Evolutionary conservation across 176 grass and related monocot species (phyloP).

Genomic region (Juncus effusus): DNA sequence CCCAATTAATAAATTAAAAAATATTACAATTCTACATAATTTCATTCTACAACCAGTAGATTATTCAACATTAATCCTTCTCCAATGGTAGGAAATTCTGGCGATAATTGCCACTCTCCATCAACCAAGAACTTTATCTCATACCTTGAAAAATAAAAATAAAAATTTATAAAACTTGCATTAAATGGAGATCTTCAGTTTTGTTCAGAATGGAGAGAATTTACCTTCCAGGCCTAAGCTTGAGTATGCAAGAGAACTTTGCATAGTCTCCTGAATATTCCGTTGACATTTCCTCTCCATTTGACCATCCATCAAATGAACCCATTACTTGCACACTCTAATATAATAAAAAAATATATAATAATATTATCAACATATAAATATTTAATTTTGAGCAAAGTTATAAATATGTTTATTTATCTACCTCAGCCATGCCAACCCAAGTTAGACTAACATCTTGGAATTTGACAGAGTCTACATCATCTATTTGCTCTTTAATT

Average conservation of each 20-base stretch:
- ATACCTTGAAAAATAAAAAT: constrained; percentile 45
- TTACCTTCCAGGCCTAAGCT: constrained; percentile 90
- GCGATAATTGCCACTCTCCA: constrained; percentile 78
- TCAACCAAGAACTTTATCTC: constrained; percentile 97
- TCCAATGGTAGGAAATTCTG: constrained; percentile 54
- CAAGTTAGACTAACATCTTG: constrained; percentile 53
- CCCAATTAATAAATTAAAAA: neutral
- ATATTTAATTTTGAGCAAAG: neutral
- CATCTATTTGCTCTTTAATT: constrained; percentile 64
- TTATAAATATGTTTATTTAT: neutral
- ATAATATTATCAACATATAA: constrained; percentile 9
- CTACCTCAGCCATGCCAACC: constrained; percentile 98
- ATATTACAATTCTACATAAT: neutral
- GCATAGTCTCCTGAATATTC: constrained; percentile 66
- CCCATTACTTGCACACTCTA: constrained; percentile 94
- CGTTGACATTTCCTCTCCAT: constrained; percentile 72
- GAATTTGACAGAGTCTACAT: constrained; percentile 59
- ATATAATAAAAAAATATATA: neutral
- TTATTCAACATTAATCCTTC: constrained; percentile 72
- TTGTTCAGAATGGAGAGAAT: constrained; percentile 8
- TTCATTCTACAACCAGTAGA: constrained; percentile 45
- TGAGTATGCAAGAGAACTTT: constrained; percentile 69
- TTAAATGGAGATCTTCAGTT: neutral
- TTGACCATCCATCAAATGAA: constrained; percentile 83
- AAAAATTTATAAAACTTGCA: neutral